Evolutionary conservation across 371 early-diverging fungal species (phyloP).

Genomic region (Mucor mucedo): DNA sequence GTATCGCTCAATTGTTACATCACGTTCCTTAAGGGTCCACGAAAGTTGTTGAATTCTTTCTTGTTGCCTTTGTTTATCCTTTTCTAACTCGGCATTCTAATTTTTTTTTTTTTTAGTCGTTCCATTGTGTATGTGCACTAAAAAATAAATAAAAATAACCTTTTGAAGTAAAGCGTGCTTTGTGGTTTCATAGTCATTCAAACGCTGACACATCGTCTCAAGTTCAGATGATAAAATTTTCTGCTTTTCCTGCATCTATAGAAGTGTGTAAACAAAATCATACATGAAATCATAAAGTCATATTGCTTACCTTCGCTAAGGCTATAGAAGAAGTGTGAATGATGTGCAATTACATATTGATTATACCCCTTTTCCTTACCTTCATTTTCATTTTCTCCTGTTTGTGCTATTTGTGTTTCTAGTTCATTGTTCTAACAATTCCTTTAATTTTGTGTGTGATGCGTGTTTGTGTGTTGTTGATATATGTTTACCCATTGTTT

Average conservation of each 20-base stretch:
- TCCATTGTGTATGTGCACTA: not conserved
- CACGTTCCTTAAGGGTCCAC: slow-evolving; percentile 24
- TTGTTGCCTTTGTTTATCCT: slow-evolving; percentile 36
- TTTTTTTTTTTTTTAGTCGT: not conserved
- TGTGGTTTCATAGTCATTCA: slow-evolving; percentile 19
- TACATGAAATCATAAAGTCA: no score
- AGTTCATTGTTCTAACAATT: slow-evolving; percentile 15
- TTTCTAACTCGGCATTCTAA: slow-evolving; percentile 35
- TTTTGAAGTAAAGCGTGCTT: slow-evolving; percentile 23
- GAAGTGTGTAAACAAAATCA: not conserved
- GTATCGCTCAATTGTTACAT: slow-evolving; percentile 14
- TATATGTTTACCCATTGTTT: slow-evolving; percentile 35
- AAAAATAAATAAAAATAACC: not conserved
- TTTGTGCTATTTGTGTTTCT: slow-evolving; percentile 7
- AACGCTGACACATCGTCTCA: slow-evolving; percentile 2
- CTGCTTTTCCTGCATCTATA: slow-evolving; percentile 21
- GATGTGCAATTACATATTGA: no score
- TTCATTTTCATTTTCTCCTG: not conserved
- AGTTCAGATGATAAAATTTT: slow-evolving; percentile 4
- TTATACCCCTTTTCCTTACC: not conserved
- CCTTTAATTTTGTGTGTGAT: not conserved
- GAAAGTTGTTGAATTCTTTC: slow-evolving; percentile 25
- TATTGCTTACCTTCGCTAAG: no score
- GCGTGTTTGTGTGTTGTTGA: not conserved
- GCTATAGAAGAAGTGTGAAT: no score